Conservation (phyloP, 116 monocot species). For the Posidonia oceanica region DNA sequence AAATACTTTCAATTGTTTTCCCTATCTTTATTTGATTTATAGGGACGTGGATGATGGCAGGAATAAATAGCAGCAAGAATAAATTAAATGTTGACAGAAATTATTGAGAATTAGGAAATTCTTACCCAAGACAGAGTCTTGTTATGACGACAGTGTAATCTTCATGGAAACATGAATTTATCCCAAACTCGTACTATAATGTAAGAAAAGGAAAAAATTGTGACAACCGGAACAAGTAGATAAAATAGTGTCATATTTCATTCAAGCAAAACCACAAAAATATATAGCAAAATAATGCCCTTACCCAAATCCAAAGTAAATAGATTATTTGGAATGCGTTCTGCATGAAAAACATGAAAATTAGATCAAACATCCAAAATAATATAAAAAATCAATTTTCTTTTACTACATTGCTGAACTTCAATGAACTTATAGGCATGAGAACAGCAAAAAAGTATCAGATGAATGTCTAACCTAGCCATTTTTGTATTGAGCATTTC, state of each 20-base stretch:
- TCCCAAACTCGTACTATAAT: conserved; percentile 60
- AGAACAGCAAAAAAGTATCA: too few relatives aligned
- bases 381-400: not conserved
- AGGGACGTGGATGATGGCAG: too few relatives aligned
- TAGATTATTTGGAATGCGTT: conserved; percentile 84
- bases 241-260: too few relatives aligned
- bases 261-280: too few relatives aligned
- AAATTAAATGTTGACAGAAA: too few relatives aligned
- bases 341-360: conserved; percentile 29
- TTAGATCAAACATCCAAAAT: not conserved
- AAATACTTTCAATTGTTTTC: too few relatives aligned
- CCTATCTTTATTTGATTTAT: too few relatives aligned
- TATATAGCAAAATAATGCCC: not conserved
- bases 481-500: too few relatives aligned
- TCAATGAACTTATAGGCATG: too few relatives aligned
- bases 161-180: conserved; percentile 66
- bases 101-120: not conserved
- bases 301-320: conserved; percentile 88
- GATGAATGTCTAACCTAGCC: too few relatives aligned
- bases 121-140: conserved; percentile 56
- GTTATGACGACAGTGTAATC: conserved; percentile 26
- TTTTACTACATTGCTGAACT: too few relatives aligned
- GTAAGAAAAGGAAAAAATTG: not conserved
- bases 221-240: not conserved
- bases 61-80: too few relatives aligned